Percentiles rank a stretch among this genome's conserved stretches.
Conservation (phyloP, 2,329 filamentous ascomycete genomes). For the Penicillium sp. region DNA sequence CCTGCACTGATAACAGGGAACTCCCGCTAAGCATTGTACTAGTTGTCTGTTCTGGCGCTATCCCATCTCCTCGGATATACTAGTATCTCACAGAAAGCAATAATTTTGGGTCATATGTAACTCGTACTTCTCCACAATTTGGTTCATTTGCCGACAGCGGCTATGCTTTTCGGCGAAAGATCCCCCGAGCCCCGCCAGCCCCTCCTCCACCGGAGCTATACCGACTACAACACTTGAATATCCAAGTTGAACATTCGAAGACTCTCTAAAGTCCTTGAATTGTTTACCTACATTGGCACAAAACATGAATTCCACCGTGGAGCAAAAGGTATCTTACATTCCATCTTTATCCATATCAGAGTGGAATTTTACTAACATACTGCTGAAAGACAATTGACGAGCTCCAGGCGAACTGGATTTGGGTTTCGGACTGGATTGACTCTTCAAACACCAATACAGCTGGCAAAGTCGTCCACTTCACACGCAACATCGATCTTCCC, state of each 20-base stretch:
- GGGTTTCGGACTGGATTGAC: conserved; percentile 42
- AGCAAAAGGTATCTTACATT: neutral
- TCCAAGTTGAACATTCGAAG: neutral
- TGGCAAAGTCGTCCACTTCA: conserved; percentile 39
- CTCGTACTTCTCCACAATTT: neutral
- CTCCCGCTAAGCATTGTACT: too few species aligned
- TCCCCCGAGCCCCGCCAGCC: neutral
- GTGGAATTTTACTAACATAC: neutral
- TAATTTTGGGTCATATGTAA: too few species aligned
- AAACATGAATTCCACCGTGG: neutral
- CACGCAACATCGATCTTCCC: conserved; percentile 26
- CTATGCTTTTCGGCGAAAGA: neutral
- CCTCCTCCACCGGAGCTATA: conserved; percentile 4
- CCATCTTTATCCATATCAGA: too few species aligned
- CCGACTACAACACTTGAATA: neutral
- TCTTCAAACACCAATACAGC: conserved; percentile 36
- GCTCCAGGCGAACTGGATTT: conserved; percentile 47
- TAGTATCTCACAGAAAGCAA: too few species aligned
- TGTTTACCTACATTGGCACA: too few species aligned
- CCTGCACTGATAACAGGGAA: too few species aligned
- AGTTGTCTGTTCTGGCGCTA: too few species aligned
- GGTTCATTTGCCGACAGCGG: neutral
- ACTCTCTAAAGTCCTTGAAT: too few species aligned
- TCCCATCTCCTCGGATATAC: too few species aligned
- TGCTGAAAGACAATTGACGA: conserved; percentile 32